Evolutionary conservation across 148 eudicot genomes (phyloP).

Genomic region (Simmondsia chinensis): DNA sequence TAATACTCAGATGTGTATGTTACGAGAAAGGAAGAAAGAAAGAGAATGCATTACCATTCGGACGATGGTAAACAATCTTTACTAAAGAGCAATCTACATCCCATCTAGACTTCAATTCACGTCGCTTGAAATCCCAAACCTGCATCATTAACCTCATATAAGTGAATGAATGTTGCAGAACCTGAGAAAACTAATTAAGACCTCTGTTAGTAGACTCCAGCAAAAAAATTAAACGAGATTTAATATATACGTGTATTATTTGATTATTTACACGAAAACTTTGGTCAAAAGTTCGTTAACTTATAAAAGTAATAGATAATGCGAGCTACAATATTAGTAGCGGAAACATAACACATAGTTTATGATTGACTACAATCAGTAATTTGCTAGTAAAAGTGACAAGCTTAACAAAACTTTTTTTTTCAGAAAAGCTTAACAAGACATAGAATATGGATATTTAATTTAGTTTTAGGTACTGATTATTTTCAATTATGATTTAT

Average conservation of each 20-base stretch:
- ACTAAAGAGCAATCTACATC: slow-evolving; percentile 68
- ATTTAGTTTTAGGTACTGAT: no score
- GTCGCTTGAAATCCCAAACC: slow-evolving; percentile 93
- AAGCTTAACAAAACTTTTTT: background rate
- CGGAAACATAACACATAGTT: background rate
- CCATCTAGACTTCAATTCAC: slow-evolving; percentile 60
- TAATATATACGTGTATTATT: no score
- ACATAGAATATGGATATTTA: no score
- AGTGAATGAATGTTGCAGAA: background rate
- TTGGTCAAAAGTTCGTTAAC: no score
- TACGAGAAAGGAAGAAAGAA: background rate
- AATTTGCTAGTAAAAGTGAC: background rate
- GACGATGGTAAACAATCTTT: slow-evolving; percentile 72
- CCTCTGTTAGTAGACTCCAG: background rate
- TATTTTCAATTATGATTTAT: no score
- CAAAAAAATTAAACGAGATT: no score
- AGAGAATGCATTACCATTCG: slow-evolving; percentile 42
- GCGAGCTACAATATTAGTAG: no score
- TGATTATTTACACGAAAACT: no score
- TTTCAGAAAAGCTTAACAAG: no score
- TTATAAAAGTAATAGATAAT: no score
- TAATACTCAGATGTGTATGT: no score
- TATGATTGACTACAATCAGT: background rate
- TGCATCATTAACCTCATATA: slow-evolving; percentile 12
- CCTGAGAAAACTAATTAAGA: background rate